These are phyloP conservation scores for Rhodotorula sp. DNA, from an alignment of 1,284 basidiomycete species.

Conservation along the genomic window DNA sequence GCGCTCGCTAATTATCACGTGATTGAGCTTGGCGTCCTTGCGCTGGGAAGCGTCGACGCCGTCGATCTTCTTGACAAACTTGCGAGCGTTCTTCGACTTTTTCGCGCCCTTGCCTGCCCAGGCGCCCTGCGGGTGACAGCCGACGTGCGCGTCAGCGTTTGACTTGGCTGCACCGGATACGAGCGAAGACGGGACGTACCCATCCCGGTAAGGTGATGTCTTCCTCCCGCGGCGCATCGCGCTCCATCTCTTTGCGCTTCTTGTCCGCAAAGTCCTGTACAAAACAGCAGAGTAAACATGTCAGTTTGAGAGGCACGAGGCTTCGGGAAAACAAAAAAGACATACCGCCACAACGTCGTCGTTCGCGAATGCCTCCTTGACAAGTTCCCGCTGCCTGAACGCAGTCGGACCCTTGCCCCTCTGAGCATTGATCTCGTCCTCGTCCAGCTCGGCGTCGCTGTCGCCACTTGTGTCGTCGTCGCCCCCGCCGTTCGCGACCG, in stretches of 20 bases:
- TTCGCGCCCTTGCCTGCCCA: constrained; percentile 79
- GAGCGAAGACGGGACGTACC: constrained; percentile 56
- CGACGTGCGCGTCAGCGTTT: too few relatives aligned
- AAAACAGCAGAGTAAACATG: background rate
- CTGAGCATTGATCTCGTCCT: constrained; percentile 51
- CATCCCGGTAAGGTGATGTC: constrained; percentile 93
- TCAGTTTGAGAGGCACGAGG: background rate
- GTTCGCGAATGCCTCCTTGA: constrained; percentile 90
- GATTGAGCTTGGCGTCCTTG: constrained; percentile 75
- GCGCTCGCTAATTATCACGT: constrained; percentile 92
- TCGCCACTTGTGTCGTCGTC: constrained; percentile 19
- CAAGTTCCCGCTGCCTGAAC: constrained; percentile 82
- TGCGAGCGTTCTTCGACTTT: constrained; percentile 52
- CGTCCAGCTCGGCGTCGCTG: constrained; percentile 55
- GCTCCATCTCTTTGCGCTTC: constrained; percentile 73
- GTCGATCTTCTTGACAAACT: constrained; percentile 71
- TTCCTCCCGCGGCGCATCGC: constrained; percentile 77
- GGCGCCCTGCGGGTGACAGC: constrained; percentile 60
- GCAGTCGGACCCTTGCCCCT: constrained; percentile 56
- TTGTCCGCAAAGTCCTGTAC: constrained; percentile 76
- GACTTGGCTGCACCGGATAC: background rate
- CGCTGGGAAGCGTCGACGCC: constrained; percentile 75
- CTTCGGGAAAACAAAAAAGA: constrained; percentile 7
- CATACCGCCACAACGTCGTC: constrained; percentile 86
- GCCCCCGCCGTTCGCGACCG: background rate